phyloP scores from a whole-genome alignment of 148 eudicot genomes.

The Chenopodium formosanum region DNA sequence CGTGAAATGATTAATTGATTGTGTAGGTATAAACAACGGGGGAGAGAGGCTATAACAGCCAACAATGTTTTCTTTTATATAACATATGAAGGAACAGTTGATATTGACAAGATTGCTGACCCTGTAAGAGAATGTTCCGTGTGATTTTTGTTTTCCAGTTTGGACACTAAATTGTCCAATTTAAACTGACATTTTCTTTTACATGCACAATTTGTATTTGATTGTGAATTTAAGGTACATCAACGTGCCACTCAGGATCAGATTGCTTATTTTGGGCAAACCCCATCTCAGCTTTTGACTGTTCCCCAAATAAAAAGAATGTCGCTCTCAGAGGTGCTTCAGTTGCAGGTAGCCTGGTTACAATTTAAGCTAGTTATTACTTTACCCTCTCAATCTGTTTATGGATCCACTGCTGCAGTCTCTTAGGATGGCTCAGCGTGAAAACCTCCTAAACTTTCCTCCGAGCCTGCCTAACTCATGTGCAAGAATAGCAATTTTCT shows the following conservation, averaged over 20 bases:
- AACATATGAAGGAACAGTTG: slow-evolving; percentile 90
- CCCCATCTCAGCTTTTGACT: slow-evolving; percentile 93
- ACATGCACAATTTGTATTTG: slow-evolving; percentile 11
- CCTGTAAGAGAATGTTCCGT: slow-evolving; percentile 55
- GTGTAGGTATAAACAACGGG: slow-evolving; percentile 90
- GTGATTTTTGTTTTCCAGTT: slow-evolving; percentile 10
- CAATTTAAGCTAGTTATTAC: not conserved
- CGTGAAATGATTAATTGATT: slow-evolving; percentile 14
- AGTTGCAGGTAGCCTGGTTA: slow-evolving; percentile 66
- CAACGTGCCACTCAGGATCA: slow-evolving; percentile 97
- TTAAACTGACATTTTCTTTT: not conserved
- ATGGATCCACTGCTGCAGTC: not conserved
- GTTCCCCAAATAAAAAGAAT: slow-evolving; percentile 83
- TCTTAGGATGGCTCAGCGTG: not conserved
- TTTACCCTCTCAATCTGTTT: not conserved
- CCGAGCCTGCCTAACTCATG: not conserved
- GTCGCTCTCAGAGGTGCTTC: slow-evolving; percentile 88
- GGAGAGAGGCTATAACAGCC: slow-evolving; percentile 88
- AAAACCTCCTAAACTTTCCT: not conserved
- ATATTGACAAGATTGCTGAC: slow-evolving; percentile 84
- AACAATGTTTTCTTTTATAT: slow-evolving; percentile 92
- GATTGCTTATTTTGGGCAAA: slow-evolving; percentile 98
- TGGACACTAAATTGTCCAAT: slow-evolving; percentile 1
- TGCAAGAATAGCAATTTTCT: not conserved
- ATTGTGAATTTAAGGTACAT: slow-evolving; percentile 54